These are phyloP conservation scores for Zygoascus sp. DNA, from an alignment of 1,139 yeast species.

Conservation along the genomic window DNA sequence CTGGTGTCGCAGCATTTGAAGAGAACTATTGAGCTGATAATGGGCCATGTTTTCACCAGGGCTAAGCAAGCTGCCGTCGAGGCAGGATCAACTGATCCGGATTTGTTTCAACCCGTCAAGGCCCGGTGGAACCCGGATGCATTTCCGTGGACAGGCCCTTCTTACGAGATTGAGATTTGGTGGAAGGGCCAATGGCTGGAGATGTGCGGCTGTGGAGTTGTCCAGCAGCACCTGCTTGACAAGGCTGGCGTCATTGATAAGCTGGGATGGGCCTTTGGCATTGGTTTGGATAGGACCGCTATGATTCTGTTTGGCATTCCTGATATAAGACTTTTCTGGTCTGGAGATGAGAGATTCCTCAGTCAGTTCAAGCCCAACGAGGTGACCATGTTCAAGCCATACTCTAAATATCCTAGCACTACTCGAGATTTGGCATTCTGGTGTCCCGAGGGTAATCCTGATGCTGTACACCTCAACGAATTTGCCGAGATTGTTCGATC, in stretches of 20 bases:
- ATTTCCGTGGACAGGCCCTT: conserved; percentile 98
- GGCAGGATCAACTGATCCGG: conserved; percentile 61
- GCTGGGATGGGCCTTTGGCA: conserved; percentile 97
- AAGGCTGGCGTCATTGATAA: conserved; percentile 62
- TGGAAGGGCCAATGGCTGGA: conserved; percentile 99
- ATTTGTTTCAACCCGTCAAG: conserved; percentile 68
- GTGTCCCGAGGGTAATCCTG: conserved; percentile 48
- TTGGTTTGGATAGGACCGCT: conserved; percentile 93
- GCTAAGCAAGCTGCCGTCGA: conserved; percentile 64
- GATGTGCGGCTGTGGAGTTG: conserved; percentile 95
- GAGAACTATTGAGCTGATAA: conserved; percentile 76
- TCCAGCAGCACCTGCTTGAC: conserved; percentile 67
- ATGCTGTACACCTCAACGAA: conserved; percentile 72
- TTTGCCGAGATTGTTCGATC: conserved; percentile 85
- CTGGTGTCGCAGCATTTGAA: conserved; percentile 75
- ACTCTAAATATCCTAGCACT: conserved; percentile 87
- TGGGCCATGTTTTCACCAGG: conserved; percentile 74
- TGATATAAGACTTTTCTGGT: conserved; percentile 92
- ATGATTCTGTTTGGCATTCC: conserved; percentile 94
- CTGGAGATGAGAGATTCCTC: conserved; percentile 70
- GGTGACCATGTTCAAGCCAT: conserved; percentile 76
- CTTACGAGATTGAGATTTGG: conserved; percentile 98
- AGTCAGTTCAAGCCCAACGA: conserved; percentile 62
- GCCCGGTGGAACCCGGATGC: conserved; percentile 95
- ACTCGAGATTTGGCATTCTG: conserved; percentile 88